These are phyloP conservation scores for Candida sp. DNA, from an alignment of 1,139 yeast genomes.

Conservation along the genomic window DNA sequence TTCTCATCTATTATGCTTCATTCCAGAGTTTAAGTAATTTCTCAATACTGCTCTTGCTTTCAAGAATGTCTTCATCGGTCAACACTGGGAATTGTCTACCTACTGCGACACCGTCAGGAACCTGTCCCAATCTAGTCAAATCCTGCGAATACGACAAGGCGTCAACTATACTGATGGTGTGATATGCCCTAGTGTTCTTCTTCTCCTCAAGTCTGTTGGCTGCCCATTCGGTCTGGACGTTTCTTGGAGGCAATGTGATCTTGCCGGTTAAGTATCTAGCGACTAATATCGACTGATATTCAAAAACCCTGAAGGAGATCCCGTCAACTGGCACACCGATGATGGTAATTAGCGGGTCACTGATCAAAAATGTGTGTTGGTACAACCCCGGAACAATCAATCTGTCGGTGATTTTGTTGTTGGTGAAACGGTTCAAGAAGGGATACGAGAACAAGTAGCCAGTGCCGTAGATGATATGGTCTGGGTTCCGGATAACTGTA, in stretches of 20 bases:
- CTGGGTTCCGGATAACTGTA: constrained; percentile 29
- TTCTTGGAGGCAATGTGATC: constrained; percentile 29
- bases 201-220: constrained; percentile 24
- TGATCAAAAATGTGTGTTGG: constrained; percentile 41
- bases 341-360: constrained; percentile 40
- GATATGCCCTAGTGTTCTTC: constrained; percentile 41
- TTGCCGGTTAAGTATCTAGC: constrained; percentile 37
- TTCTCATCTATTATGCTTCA: constrained; percentile 5
- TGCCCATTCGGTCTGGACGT: constrained; percentile 37
- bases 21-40: constrained; percentile 19
- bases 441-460: constrained; percentile 51
- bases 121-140: constrained; percentile 32
- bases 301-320: constrained; percentile 42
- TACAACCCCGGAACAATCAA: constrained; percentile 29
- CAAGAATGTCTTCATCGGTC: constrained; percentile 26
- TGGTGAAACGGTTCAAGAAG: constrained; percentile 32
- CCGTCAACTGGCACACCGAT: constrained; percentile 50
- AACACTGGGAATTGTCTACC: constrained; percentile 41
- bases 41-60: constrained; percentile 23
- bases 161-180: constrained; percentile 36
- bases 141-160: constrained; percentile 25
- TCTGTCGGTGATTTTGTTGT: constrained; percentile 32
- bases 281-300: constrained; percentile 42
- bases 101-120: constrained; percentile 16
- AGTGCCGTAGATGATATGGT: constrained; percentile 45